Conservation (phyloP, 2,329 filamentous ascomycete species). For the Pseudogymnoascus sp. region DNA sequence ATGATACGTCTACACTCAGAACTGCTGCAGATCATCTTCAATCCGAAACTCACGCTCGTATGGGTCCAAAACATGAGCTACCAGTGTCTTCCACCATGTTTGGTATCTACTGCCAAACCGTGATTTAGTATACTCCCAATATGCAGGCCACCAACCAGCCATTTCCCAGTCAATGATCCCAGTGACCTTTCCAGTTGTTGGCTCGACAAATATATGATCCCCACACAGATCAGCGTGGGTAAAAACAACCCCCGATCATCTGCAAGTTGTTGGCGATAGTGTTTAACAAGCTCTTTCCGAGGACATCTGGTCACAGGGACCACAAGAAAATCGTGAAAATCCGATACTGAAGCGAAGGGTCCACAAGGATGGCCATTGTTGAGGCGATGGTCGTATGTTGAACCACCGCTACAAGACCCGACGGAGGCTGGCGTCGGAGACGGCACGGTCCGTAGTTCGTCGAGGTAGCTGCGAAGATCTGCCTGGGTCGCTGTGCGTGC, state of each 20-base stretch:
- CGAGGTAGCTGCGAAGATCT: not conserved
- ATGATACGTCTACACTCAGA: not conserved
- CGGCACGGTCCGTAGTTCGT: not conserved
- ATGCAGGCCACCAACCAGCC: constrained; percentile 38
- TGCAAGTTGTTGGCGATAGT: not conserved
- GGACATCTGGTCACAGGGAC: not conserved
- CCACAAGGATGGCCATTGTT: not conserved
- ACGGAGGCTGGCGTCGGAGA: not conserved
- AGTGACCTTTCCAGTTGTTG: constrained; percentile 35
- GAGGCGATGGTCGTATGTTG: not conserved
- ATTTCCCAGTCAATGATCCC: constrained; percentile 43
- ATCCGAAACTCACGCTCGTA: not conserved
- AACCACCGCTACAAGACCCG: not conserved
- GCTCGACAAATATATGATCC: constrained; percentile 37
- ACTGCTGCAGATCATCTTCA: not conserved
- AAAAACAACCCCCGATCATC: constrained; percentile 27
- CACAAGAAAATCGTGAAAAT: not conserved
- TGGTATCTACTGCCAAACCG: constrained; percentile 13
- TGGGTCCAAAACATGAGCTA: not conserved
- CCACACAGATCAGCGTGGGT: constrained; percentile 43
- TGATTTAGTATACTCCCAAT: constrained; percentile 32
- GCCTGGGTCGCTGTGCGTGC: not conserved
- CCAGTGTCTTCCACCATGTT: not conserved
- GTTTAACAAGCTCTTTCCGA: not conserved
- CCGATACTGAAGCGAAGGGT: not conserved